Base-by-base conservation (phyloP, 768 basidiomycete genomes). In the Glaciozyma martinii region DNA sequence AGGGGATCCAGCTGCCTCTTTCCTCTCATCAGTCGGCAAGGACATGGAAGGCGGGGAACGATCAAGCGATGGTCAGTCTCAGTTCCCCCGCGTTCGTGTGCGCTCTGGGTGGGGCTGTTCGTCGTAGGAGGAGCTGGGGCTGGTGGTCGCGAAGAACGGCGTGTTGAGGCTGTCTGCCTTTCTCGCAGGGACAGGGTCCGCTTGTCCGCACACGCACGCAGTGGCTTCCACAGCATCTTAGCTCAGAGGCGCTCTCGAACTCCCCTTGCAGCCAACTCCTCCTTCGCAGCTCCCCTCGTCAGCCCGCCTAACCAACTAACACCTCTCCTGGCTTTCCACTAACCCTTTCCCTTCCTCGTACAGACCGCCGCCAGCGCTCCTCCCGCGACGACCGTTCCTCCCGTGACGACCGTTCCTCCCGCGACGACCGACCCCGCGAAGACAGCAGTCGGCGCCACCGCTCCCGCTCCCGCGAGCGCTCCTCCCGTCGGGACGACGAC, bases 401-500 rank as follows among this genome's bases (percentile, higher is more conserved):
- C 2, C 53, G 53, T 9, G 46, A 47, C 46, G 46, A 47, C 46
- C 18, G 46, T n/a, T 40, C 49, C 15, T 52, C 40, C 19, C 27
- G 47, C 46, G 30, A 59, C 19, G 61, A 62, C 37, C 21, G 58
- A 3, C 57, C 62, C 42, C 53, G 64, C 40, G 58, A 47, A 54
- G 61, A 68, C 18, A 6, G 71, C 18, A 61, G 70, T 53, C 49
- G 71, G 16, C 59, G 53, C 8, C 52, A 56, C 29, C 44, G 54
- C 16, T 47, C 46, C 1, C 19, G 46, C 8, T 47, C 46, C n/a
- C 33, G 61, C 55, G 63, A 70, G 7, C 56, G 71, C 37, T 52
- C 67, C 33, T 56, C 70, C 23, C 69, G 72, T 27, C 63, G 71
- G 27, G 30, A 67, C 50, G 43, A 60, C 44, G 44, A 61, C 32